Conservation (phyloP, 2,329 filamentous ascomycete genomes). For the Byssothecium circinans region DNA sequence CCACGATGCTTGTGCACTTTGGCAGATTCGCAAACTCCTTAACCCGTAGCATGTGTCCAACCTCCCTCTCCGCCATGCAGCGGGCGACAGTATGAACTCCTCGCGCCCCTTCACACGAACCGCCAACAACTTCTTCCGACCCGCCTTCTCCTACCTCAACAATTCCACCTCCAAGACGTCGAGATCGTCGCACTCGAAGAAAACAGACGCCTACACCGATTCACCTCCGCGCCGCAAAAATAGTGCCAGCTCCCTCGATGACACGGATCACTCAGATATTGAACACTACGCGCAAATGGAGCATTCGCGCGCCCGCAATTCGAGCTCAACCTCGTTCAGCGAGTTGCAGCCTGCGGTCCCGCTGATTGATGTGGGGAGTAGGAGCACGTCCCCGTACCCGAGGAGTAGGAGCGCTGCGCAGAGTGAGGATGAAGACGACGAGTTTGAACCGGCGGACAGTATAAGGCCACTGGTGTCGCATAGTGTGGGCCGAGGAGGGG, state of each 20-base stretch:
- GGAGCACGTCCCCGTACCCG: constrained; percentile 50
- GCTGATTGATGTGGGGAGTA: constrained; percentile 47
- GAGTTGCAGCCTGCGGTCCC: constrained; percentile 46
- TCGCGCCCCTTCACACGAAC: constrained; percentile 37
- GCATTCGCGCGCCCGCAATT: constrained; percentile 24
- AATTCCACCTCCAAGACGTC: constrained; percentile 21
- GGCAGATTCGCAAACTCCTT: background rate
- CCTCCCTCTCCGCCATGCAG: constrained; percentile 22
- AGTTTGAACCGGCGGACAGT: constrained; percentile 40
- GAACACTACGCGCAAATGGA: constrained; percentile 39
- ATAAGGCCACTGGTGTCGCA: constrained; percentile 43
- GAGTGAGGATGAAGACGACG: constrained; percentile 53
- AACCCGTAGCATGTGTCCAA: background rate
- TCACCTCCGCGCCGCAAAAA: constrained; percentile 32
- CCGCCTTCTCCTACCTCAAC: constrained; percentile 41
- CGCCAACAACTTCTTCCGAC: constrained; percentile 34
- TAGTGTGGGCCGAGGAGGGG: constrained; percentile 31
- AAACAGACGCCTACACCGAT: constrained; percentile 12
- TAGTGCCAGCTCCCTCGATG: constrained; percentile 42
- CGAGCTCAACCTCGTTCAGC: constrained; percentile 35
- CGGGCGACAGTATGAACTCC: constrained; percentile 36
- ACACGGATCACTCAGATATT: constrained; percentile 39
- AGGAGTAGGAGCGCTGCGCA: constrained; percentile 46
- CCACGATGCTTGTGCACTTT: background rate
- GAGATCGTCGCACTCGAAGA: constrained; percentile 11